Percentiles rank a stretch among this genome's conserved stretches.
Evolutionary conservation across 2,329 filamentous ascomycete genomes (phyloP).

Genomic region (Sodiomyces alkalinus): DNA sequence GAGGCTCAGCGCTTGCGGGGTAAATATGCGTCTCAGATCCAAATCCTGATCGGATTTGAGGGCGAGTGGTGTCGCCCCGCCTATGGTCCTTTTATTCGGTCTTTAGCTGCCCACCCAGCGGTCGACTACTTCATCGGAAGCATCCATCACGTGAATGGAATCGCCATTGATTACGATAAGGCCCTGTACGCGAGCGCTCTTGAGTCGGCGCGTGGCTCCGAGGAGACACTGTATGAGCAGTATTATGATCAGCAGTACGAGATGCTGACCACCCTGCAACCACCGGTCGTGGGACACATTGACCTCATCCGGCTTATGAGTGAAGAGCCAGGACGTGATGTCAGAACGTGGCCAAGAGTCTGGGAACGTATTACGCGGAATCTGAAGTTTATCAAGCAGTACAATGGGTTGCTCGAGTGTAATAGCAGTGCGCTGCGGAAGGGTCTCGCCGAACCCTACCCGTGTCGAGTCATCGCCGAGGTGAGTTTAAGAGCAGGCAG

Average conservation of each 20-base stretch:
- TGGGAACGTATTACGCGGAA: constrained; percentile 68
- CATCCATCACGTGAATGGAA: constrained; percentile 72
- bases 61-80: constrained; percentile 75
- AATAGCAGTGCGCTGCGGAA: constrained; percentile 83
- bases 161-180: constrained; percentile 79
- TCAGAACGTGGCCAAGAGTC: constrained; percentile 42
- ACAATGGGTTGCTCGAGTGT: constrained; percentile 75
- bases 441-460: constrained; percentile 83
- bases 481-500: too few relatives aligned
- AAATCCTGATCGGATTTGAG: constrained; percentile 81
- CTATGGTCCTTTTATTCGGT: constrained; percentile 39
- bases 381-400: constrained; percentile 50
- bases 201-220: constrained; percentile 29
- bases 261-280: constrained; percentile 60
- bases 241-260: constrained; percentile 82
- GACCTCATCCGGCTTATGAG: constrained; percentile 78
- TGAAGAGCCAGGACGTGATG: constrained; percentile 46
- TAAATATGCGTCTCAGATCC: constrained; percentile 55
- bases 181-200: constrained; percentile 52
- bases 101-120: constrained; percentile 40
- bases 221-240: constrained; percentile 60
- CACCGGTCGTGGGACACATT: constrained; percentile 81
- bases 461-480: constrained; percentile 61
- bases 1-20: constrained; percentile 61
- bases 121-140: constrained; percentile 90